Evolutionary conservation across 495 filamentous ascomycete species (phyloP).

Genomic region (Lasiosphaeris hirsuta): DNA sequence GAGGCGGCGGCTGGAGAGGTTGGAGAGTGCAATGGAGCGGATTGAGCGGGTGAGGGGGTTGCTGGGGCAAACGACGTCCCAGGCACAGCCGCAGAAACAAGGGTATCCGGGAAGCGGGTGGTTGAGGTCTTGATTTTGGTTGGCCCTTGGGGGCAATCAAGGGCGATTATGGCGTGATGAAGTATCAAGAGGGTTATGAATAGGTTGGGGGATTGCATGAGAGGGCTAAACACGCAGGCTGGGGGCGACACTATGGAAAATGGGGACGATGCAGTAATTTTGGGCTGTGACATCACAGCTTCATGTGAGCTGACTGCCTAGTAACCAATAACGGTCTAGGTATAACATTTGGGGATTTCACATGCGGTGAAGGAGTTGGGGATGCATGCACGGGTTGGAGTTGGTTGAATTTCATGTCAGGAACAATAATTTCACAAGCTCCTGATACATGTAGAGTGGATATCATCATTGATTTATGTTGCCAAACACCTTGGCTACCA

Average conservation of each 20-base stretch:
- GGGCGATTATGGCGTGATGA: neutral
- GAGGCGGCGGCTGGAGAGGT: conserved; percentile 61
- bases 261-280: neutral
- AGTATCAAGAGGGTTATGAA: neutral
- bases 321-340: no score
- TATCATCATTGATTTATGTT: no score
- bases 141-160: neutral
- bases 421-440: no score
- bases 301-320: neutral
- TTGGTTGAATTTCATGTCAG: no score
- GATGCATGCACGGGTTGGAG: no score
- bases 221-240: neutral
- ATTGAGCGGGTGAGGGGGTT: conserved; percentile 69
- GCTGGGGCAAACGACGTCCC: conserved; percentile 32
- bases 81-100: neutral
- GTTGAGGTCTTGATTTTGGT: neutral
- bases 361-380: no score
- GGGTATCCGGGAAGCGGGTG: neutral
- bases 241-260: neutral
- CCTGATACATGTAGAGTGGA: no score
- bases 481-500: no score
- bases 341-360: no score
- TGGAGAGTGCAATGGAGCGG: conserved; percentile 76
- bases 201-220: neutral
- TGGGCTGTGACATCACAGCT: neutral